Evolutionary conservation across 495 filamentous ascomycete genomes (phyloP).

Genomic region (Penicillium coprophilum): DNA sequence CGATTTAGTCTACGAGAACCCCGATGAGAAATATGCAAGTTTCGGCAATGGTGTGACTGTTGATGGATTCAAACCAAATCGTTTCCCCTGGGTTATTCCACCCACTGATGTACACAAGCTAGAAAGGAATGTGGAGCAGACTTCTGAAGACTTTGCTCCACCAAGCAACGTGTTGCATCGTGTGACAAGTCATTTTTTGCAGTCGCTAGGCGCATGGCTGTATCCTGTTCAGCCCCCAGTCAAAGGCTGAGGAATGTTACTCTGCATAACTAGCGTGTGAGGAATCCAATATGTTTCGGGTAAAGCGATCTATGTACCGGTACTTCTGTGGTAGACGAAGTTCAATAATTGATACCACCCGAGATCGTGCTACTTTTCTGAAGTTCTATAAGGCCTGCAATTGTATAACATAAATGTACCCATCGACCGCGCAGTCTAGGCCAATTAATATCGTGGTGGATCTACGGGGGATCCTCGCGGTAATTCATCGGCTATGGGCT

Average conservation of each 20-base stretch:
- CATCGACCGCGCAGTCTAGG: background rate
- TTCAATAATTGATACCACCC: background rate
- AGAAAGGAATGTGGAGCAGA: background rate
- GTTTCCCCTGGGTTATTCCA: constrained; percentile 5
- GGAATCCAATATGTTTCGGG: background rate
- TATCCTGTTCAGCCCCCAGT: background rate
- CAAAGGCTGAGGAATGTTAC: background rate
- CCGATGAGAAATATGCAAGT: constrained; percentile 7
- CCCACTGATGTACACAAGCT: background rate
- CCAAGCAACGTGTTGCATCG: background rate
- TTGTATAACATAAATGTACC: background rate
- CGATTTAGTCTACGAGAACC: constrained; percentile 10
- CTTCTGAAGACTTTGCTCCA: background rate
- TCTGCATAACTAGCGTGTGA: background rate
- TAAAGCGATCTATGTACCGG: background rate
- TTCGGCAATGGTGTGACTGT: constrained; percentile 17
- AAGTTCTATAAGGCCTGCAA: background rate
- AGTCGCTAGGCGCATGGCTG: background rate
- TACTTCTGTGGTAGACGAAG: background rate
- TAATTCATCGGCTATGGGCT: constrained; percentile 22
- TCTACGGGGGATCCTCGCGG: constrained; percentile 9
- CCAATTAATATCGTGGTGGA: constrained; percentile 12
- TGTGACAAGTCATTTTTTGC: background rate
- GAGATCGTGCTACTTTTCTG: background rate
- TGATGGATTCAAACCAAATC: constrained; percentile 11